These are phyloP conservation scores for Acacia concinna DNA, from an alignment of 331 rosid species.

Conservation along the genomic window DNA sequence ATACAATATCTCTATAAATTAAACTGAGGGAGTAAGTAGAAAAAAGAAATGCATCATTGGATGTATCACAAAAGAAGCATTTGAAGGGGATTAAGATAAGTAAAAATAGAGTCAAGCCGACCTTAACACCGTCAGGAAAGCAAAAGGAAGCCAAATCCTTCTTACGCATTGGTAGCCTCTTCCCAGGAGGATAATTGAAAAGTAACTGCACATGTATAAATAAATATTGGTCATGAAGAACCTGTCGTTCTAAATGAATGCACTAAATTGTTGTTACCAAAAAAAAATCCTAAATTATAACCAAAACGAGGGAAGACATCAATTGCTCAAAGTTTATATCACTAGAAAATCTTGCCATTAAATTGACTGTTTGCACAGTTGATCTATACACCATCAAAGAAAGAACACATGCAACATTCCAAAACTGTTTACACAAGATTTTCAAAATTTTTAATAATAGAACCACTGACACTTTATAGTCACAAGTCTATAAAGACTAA, in stretches of 20 bases:
- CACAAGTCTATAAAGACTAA: too few species aligned
- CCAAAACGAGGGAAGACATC: background rate
- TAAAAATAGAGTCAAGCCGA: conserved; percentile 35
- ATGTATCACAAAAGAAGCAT: background rate
- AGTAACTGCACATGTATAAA: conserved; percentile 56
- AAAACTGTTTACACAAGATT: background rate
- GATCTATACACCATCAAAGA: conserved; percentile 24
- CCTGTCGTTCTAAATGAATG: conserved; percentile 16
- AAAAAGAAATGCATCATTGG: background rate
- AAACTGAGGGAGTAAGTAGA: background rate
- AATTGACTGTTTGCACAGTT: conserved; percentile 8
- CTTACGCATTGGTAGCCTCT: conserved; percentile 62
- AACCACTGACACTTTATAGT: too few species aligned
- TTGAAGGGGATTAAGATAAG: background rate
- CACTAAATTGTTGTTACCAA: background rate
- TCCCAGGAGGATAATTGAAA: conserved; percentile 87
- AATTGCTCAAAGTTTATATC: background rate
- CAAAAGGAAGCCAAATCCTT: conserved; percentile 85
- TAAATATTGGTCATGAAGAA: conserved; percentile 25
- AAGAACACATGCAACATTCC: conserved; percentile 21
- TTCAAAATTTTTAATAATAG: too few species aligned
- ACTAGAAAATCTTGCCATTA: conserved; percentile 16
- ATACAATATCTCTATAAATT: conserved; percentile 40
- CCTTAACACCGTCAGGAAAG: conserved; percentile 92
- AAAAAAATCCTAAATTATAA: conserved; percentile 1